Base-by-base conservation (phyloP, 495 filamentous ascomycete genomes). In the Umbilicaria muhlenbergii region DNA sequence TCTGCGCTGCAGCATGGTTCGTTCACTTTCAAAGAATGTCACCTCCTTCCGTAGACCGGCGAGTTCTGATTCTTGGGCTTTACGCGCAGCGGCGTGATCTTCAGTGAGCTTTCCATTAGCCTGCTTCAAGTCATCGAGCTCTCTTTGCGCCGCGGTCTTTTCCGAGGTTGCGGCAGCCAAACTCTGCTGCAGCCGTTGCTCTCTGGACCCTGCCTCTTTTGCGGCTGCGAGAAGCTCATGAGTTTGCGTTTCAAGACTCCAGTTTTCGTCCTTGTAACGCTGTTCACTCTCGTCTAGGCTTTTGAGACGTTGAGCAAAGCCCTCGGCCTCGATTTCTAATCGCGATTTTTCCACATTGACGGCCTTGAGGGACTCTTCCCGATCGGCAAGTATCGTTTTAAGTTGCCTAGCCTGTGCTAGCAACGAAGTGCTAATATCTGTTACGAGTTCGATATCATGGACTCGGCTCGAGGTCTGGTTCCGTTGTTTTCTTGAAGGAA, bases 251-350 rank as follows among this genome's bases (percentile, higher is more conserved):
- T 95, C 91, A 36, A 98, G 70, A 47, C 80, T 83, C 91, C 91
- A 98, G 55, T 96, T 98, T 57, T 94, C 89, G 55, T 98, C 91
- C 59, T 94, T 96, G 60, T 88, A 93, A 14, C 83, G 77, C 58
- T 86, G 81, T 62, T 98, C 91, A 52, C 81, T 92, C 59, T 96
- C 91, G 52, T 94, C 87, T 32, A 96, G 66, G 6, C 68, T 69
- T 52, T 80, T 80, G 38, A 95, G 67, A 11, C 86, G 78, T 56
- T 88, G 78, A 43, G 77, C 70, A 45, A 92, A 75, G 1, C 74
- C 74, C 55, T 93, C 85, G 0, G 76, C 77, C 47, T 95, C 86
- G 31, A 81, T 61, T 58, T 94, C 88, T 14, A 95, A 67, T 43
- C 74, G 69, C 4, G 83, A 78, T 51, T 79, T 83, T 42, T 91